Base-by-base conservation (phyloP, 108 stramenopile species). In the Pseudonitzschia multiseries region DNA sequence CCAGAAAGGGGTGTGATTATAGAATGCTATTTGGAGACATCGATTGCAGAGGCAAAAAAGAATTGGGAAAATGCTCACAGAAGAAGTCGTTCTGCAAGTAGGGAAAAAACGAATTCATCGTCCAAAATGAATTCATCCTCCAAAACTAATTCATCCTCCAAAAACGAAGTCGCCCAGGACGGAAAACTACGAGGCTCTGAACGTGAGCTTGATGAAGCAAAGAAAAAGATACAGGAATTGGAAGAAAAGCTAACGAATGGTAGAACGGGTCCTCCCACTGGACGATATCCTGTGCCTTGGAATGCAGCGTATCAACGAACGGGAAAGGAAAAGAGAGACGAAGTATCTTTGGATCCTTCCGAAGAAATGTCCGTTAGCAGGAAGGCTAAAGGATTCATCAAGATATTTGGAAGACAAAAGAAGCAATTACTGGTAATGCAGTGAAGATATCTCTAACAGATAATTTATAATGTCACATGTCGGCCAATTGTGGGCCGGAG, bases 1-100 rank as follows among this genome's bases (percentile, higher is more conserved):
- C 74, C 73, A n/a, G 70, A 71, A 53, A 63, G 69, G 18, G 69
- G 65, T 24, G 26, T 44, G 0, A 71, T 80, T 24, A 80, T 81
- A 22, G 69, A 77, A 63, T 66, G 63, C 43, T 77, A 60, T 70
- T 61, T 77, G 63, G 68, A 77, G 29, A 62, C 43, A 3, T 62
- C 77, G 13, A 48, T 77, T 41, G 31, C 33, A 28, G 70, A 77
- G n/a, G 77, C 77, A 21, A 71, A 71, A 68, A 41, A 42, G 27
- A 53, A 71, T 43, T 77, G 77, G 77, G 76, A 65, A 33, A 24
- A 17, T 57, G 76, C 70, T 29, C 69, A 77, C 26, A 60, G 70
- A 46, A 77, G 62, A 26, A 63, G 64, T 0, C 44, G 69, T 40
- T 40, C 52, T 24, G 27, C 43, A 17, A 44, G 64, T 5, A 32